These are phyloP conservation scores for Prunus mira DNA, from an alignment of 306 rosid species.

Conservation along the genomic window DNA sequence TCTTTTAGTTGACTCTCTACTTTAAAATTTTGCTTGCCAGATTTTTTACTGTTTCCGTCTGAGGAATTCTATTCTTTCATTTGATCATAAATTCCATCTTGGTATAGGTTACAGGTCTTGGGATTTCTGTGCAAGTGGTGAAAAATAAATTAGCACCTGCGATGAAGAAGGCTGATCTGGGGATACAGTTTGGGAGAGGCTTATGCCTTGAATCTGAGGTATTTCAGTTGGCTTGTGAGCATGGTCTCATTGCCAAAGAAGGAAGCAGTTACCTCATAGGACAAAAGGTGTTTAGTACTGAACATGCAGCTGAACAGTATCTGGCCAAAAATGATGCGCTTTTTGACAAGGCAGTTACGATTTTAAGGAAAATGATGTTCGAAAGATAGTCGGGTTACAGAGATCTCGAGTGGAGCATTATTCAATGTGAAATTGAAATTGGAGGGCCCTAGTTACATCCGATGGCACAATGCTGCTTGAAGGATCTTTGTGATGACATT, in stretches of 20 bases:
- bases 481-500: neutral
- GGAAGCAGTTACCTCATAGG: constrained; percentile 54
- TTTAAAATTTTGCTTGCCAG: neutral
- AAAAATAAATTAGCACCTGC: constrained; percentile 81
- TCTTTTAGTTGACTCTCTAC: neutral
- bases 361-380: constrained; percentile 49
- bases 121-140: constrained; percentile 53
- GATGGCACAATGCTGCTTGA: neutral
- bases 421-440: neutral
- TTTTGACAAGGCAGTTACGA: constrained; percentile 43
- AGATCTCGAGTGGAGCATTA: constrained; percentile 5
- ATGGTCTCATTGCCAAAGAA: constrained; percentile 51
- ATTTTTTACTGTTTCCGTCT: neutral
- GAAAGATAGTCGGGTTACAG: constrained; percentile 1
- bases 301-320: constrained; percentile 47
- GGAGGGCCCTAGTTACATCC: neutral
- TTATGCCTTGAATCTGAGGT: constrained; percentile 64
- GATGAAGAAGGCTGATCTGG: constrained; percentile 57
- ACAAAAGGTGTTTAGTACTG: constrained; percentile 37
- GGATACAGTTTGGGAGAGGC: constrained; percentile 73
- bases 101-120: constrained; percentile 57
- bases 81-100: neutral
- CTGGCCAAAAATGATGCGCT: constrained; percentile 41
- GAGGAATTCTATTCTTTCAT: neutral
- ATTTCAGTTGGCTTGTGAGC: constrained; percentile 72